Evolutionary conservation across 2,329 filamentous ascomycete genomes (phyloP), one percentile per base, ranked within the genome.

Genomic region (Madurella fahalii): DNA sequence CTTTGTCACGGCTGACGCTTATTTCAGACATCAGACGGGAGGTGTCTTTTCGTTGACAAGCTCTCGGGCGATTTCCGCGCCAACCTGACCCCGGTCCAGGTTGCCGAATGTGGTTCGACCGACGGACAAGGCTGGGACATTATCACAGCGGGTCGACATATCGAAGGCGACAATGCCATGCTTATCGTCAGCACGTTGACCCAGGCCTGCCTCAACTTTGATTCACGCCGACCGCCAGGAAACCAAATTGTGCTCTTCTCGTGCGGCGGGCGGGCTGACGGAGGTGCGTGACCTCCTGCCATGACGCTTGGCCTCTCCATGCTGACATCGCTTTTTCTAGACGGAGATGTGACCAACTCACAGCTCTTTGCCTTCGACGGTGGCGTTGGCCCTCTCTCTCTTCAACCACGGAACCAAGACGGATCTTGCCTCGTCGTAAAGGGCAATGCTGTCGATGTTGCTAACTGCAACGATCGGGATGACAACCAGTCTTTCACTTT

Each of bases 141-240:
- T 60, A 74, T 78, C 57, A 78, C 76, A 0, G 64, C 69, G 7
- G 80, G 80, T 18, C 73, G 74, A 60, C 80, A 83, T 63, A 78
- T 79, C 58, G 67, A 80, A 60, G 70, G 67, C 32, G 62, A 70
- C 40, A 71, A 72, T 37, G 72, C 74, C 5, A 74, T 77, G 62
- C 70, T 83, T 46, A 62, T 84, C 39, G 80, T 83, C 42, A 83
- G 75, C 70, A 78, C 77, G 3, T 66, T 80, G 60, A 83, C 80
- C 1, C 75, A 82, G 64, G 80, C 80, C 42, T 84, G 81, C 63
- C 69, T 82, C 61, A 83, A 81, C 69, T 81, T 81, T 57, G 80
- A 84, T 60, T 73, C 75, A 5, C 72, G 80, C 45, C 72, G 79
- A 30, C 66, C 71, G 0, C 69, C 72, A 2, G 79, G 78, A 11